These are phyloP conservation scores for Poa annua DNA, from an alignment of 176 grass and related monocot species.

Conservation along the genomic window DNA sequence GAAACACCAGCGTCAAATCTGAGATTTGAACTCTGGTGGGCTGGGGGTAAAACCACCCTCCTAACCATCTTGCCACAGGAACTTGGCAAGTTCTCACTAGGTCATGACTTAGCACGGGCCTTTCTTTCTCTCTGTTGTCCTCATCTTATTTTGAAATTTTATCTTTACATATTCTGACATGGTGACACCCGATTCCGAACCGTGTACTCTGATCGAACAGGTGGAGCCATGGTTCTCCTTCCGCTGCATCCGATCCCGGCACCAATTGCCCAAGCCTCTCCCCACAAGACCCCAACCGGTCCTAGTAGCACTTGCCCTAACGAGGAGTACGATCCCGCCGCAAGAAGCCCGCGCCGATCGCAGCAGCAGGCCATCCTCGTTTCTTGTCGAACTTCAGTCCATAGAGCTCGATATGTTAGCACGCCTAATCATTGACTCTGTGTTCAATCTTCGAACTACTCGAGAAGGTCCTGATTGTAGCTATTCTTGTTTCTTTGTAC, in stretches of 20 bases:
- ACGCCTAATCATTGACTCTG: background rate
- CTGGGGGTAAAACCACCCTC: too few species aligned
- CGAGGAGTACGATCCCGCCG: background rate
- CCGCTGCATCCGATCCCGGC: background rate
- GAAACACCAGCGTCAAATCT: too few species aligned
- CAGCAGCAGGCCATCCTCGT: background rate
- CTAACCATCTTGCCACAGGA: too few species aligned
- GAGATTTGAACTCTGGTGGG: too few species aligned
- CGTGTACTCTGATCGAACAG: background rate
- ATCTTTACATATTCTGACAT: background rate
- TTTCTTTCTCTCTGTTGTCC: too few species aligned
- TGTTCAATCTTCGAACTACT: background rate
- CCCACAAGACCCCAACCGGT: background rate
- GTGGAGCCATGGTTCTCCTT: background rate
- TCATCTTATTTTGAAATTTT: too few species aligned
- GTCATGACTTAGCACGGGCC: too few species aligned
- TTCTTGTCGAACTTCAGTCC: background rate
- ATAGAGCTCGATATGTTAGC: background rate
- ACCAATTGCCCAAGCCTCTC: background rate
- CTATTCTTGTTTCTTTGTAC: background rate
- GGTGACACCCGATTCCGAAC: background rate
- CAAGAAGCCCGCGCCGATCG: background rate
- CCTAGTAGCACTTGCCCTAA: background rate
- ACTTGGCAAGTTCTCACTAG: too few species aligned
- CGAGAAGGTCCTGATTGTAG: background rate